These are phyloP conservation scores for Phytophthora colocasiae DNA, from an alignment of 352 stramenopile genomes.

Conservation along the genomic window DNA sequence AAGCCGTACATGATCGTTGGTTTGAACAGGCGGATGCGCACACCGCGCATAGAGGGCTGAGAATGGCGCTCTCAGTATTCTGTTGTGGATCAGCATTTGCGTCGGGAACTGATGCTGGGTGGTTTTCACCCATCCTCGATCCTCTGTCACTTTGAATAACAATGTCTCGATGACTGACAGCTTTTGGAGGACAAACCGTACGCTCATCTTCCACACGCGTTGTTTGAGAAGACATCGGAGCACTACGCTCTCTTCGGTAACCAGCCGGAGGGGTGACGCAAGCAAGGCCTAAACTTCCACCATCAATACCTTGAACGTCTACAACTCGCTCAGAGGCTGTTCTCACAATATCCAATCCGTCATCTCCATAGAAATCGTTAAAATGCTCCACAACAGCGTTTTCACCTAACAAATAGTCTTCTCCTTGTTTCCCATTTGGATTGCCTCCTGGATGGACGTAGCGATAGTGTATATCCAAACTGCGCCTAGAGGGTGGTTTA, in stretches of 20 bases:
- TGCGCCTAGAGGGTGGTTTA: not conserved
- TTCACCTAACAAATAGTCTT: conserved; percentile 4
- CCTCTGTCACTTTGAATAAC: no score
- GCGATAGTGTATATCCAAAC: not conserved
- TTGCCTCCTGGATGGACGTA: not conserved
- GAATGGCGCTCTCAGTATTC: not conserved
- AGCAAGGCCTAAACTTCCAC: no score
- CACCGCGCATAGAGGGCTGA: not conserved
- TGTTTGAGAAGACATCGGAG: no score
- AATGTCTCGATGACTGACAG: no score
- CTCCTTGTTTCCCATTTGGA: not conserved
- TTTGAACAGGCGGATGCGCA: not conserved
- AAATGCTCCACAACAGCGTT: not conserved
- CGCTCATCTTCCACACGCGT: no score
- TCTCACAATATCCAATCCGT: not conserved
- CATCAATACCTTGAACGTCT: not conserved
- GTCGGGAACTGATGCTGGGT: not conserved
- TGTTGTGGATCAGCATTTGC: not conserved
- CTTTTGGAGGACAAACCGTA: no score
- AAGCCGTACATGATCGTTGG: not conserved
- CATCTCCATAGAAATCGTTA: not conserved
- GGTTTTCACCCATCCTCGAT: no score
- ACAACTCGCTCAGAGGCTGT: not conserved
- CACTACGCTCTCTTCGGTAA: no score
- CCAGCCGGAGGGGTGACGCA: no score